Conservation (phyloP, 2,329 filamentous ascomycete species). For the Xylariaceae sp. region DNA sequence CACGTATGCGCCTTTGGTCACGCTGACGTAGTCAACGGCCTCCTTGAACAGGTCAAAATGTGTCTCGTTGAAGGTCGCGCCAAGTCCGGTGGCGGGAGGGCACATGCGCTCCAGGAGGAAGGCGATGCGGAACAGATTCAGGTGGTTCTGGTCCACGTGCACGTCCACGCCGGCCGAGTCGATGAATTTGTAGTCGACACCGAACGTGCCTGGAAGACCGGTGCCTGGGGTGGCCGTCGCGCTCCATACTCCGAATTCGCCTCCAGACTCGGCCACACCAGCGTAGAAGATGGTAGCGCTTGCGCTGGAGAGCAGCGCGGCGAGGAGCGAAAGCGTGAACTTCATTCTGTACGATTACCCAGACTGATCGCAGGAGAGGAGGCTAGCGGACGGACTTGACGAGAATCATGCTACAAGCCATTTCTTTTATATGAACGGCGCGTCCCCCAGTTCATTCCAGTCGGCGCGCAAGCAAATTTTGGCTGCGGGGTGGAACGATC, state of each 20-base stretch:
- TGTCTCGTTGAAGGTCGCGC: conserved; percentile 45
- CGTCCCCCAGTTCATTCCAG: no score
- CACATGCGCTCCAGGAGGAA: conserved; percentile 49
- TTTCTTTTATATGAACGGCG: no score
- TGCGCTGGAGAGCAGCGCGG: conserved; percentile 18
- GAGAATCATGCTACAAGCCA: no score
- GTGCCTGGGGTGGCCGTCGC: conserved; percentile 27
- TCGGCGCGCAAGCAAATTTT: no score
- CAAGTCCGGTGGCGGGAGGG: conserved; percentile 40
- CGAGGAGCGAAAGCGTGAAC: conserved; percentile 10
- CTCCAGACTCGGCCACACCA: conserved; percentile 42
- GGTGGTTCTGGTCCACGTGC: conserved; percentile 42
- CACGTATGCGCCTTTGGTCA: conserved; percentile 39
- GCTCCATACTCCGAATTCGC: conserved; percentile 43
- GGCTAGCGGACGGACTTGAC: not conserved
- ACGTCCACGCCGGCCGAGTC: conserved; percentile 38
- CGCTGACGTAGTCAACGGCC: conserved; percentile 46
- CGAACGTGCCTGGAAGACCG: conserved; percentile 45
- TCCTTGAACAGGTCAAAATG: conserved; percentile 41
- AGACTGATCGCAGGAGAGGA: not conserved
- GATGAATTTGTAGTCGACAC: conserved; percentile 47
- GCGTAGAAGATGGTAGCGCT: conserved; percentile 43
- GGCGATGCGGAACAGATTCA: conserved; percentile 45
- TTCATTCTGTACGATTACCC: conserved; percentile 14
- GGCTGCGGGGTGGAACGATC: no score